phyloP scores from a whole-genome alignment of 2,329 filamentous ascomycete genomes.

The Cladosporium halotolerans region DNA sequence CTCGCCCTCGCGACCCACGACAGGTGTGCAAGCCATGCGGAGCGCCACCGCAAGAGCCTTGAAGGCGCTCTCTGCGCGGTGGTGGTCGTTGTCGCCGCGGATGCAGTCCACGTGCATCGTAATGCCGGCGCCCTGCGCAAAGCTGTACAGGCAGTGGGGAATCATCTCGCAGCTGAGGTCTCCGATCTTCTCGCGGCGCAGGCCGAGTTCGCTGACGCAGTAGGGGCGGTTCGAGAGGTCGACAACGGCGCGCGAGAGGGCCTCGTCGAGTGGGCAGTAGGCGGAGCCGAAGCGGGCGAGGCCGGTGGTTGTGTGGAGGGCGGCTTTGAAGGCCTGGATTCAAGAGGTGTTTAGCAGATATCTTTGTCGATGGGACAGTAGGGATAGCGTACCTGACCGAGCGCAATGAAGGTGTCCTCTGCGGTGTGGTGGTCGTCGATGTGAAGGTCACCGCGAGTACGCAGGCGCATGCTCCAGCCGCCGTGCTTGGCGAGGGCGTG shows the following conservation, averaged over 20 bases:
- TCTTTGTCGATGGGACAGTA: not conserved
- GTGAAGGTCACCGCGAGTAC: conserved; percentile 83
- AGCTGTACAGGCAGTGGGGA: conserved; percentile 89
- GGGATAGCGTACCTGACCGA: conserved; percentile 49
- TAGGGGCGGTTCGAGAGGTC: conserved; percentile 91
- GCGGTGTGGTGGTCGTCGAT: conserved; percentile 98
- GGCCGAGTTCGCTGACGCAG: conserved; percentile 73
- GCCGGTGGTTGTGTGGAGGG: conserved; percentile 70
- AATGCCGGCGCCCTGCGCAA: conserved; percentile 80
- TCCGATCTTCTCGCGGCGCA: conserved; percentile 87
- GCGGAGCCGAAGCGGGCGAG: conserved; percentile 87
- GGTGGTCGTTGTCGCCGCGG: conserved; percentile 88
- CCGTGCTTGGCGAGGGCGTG: conserved; percentile 94
- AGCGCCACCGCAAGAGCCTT: conserved; percentile 90
- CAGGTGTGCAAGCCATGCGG: conserved; percentile 65
- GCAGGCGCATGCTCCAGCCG: conserved; percentile 81
- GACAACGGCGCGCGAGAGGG: conserved; percentile 85
- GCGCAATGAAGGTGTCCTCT: conserved; percentile 88
- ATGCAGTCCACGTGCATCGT: conserved; percentile 95
- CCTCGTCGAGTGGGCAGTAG: conserved; percentile 92
- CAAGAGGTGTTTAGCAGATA: not conserved
- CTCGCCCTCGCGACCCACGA: conserved; percentile 80
- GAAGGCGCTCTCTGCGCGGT: conserved; percentile 92
- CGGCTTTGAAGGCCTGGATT: conserved; percentile 64
- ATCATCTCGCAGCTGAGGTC: conserved; percentile 95